Percentiles rank a stretch among this genome's conserved stretches.
phyloP scores from a whole-genome alignment of 2,329 filamentous ascomycete genomes.

The Neurospora sp. region DNA sequence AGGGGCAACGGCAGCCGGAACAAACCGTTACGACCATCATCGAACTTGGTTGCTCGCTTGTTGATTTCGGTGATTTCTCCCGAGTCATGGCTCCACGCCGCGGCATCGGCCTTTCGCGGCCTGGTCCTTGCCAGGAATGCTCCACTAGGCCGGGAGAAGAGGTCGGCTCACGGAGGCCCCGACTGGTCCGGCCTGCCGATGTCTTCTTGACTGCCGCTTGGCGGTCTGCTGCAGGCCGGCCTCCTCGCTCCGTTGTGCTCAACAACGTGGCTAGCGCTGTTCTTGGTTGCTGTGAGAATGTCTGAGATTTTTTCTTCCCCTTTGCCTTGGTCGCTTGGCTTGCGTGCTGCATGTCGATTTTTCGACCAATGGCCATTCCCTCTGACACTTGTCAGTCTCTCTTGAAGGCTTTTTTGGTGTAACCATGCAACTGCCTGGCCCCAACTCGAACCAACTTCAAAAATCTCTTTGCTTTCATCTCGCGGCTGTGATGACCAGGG shows the following conservation, averaged over 20 bases:
- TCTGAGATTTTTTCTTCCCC: background rate
- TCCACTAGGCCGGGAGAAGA: background rate
- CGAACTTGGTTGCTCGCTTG: background rate
- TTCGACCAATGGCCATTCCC: background rate
- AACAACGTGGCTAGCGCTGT: background rate
- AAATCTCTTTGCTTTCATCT: background rate
- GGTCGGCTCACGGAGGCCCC: background rate
- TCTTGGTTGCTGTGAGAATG: background rate
- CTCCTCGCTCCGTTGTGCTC: background rate
- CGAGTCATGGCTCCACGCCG: background rate
- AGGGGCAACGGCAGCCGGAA: background rate
- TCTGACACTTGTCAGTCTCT: background rate
- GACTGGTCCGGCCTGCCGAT: background rate
- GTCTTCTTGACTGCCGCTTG: background rate
- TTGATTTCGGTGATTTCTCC: background rate
- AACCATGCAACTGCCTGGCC: background rate
- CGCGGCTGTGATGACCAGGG: background rate
- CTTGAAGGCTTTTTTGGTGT: background rate
- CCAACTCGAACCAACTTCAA: background rate
- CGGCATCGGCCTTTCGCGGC: background rate
- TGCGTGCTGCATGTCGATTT: background rate
- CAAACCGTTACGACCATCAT: background rate
- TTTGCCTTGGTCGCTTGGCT: background rate
- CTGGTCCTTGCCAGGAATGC: background rate
- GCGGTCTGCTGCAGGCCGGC: background rate